Conservation (phyloP, 352 stramenopile genomes). For the Hyaloperonospora arabidopsidis region DNA sequence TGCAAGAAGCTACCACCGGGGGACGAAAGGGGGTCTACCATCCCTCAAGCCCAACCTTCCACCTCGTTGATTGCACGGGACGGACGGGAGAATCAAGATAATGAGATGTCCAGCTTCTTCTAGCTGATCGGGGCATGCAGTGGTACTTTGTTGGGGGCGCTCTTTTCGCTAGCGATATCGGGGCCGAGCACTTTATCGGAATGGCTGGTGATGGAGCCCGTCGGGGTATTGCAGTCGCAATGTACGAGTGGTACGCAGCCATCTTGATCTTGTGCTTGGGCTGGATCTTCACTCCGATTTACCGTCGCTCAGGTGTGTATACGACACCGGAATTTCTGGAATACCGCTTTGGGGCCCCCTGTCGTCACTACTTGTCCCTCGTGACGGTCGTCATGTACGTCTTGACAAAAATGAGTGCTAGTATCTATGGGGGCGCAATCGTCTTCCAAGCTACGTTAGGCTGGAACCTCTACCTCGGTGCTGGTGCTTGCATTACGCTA, state of each 20-base stretch:
- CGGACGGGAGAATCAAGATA: constrained; percentile 19
- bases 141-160: constrained; percentile 57
- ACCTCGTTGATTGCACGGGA: constrained; percentile 30
- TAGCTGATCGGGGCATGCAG: constrained; percentile 58
- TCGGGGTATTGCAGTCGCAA: constrained; percentile 48
- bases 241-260: constrained; percentile 60
- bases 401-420: constrained; percentile 58
- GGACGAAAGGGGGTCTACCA: constrained; percentile 24
- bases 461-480: constrained; percentile 51
- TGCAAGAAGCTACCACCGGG: constrained; percentile 23
- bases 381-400: constrained; percentile 62
- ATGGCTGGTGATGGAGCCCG: constrained; percentile 56
- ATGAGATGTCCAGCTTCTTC: constrained; percentile 52
- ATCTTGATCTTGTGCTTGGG: constrained; percentile 49
- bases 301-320: constrained; percentile 47
- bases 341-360: constrained; percentile 40
- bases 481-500: constrained; percentile 41
- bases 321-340: constrained; percentile 48
- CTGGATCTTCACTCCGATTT: constrained; percentile 60
- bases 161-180: constrained; percentile 63
- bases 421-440: constrained; percentile 57
- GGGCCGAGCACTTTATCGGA: constrained; percentile 60
- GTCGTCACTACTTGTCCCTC: constrained; percentile 51
- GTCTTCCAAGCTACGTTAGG: constrained; percentile 52
- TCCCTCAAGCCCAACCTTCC: constrained; percentile 18